Base-by-base conservation (phyloP, 257 asterid genomes). In the Paulownia fortunei region DNA sequence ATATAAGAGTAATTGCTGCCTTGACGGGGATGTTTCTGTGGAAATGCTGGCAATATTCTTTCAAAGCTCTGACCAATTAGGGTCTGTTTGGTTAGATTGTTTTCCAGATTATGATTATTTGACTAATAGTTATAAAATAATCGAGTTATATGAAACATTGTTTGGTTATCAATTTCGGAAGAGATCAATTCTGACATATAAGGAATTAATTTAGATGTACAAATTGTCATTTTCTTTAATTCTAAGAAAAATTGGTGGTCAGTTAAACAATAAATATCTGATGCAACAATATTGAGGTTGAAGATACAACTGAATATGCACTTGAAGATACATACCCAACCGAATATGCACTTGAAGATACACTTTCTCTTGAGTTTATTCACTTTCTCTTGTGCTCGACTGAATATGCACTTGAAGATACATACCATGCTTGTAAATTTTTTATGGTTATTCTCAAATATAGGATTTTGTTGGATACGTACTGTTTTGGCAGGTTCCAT, bases 21-120 rank as follows among this genome's bases (percentile, higher is more conserved):
- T 72, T 41, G 30, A 47, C 9, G 10, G 64, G 49, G 82, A 36
- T 74, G 52, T 32, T 78, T 71, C 32, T 62, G 42, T 62, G 16
- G 56, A 44, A 39, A 64, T 49, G 32, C 34, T 41, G 18, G 55
- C 49, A 2, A 27, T 47, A 49, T 70, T 32, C 8, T 58, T 4
- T 11, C 16, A 58, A 21, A 11, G n/a, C 21, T 6, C 55, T 49
- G 55, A 49, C 55, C 55, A 49, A 5, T 49, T 49, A 49, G 55
- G 21, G 47, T 2, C 47, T 41, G 47, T 41, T 41, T 49, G 8
- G 3, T 49, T 49, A 49, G 55, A 49, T 49, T 15, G 55, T n/a
- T 13, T 41, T n/a, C 55, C 21, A 15, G 6, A 49, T 49, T 15
- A 15, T 16, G 55, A n/a, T 49, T 49, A 49, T 49, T 49, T 5